Evolutionary conservation across 148 eudicot species (phyloP), one percentile per base, ranked within the genome.

Genomic region (Chenopodium formosanum): DNA sequence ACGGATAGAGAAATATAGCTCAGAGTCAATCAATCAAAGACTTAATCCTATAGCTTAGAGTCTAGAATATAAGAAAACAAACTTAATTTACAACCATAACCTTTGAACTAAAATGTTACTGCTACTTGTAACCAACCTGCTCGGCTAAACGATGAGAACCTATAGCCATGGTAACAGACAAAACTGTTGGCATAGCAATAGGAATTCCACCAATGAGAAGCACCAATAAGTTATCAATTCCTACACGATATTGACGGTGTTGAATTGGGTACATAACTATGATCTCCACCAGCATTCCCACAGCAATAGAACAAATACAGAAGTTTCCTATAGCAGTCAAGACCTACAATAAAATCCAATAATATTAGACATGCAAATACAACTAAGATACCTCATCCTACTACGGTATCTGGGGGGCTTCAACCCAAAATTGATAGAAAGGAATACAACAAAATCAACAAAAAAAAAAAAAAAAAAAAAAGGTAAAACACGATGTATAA

Each of bases 101-200:
- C 58, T 31, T n/a, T 4, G 20, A 40, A 4, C 17, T 19, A 25
- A 62, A 40, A 22, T 25, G 25, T 46, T 20, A 80, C 40, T 52
- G 72, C 2, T 16, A 14, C 12, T 48, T 44, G 20, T 74, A 53
- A 20, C 63, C 63, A 66, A 89, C 91, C 89, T 89, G 89, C 79
- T 89, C 83, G 31, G 91, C 70, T 74, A 89, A 80, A 37, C 89
- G 86, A 76, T 87, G 91, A 11, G 91, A 87, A 14, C 91, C 91
- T 62, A 89, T 89, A 16, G 91, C 91, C 89, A 89, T 87, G 37
- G 91, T 87, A 32, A 87, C 89, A 2, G 91, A 89, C 10, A 89
- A 77, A 60, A 89, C 91, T 25, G 91, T 89, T 1, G 91, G 89
- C 89, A 87, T 85, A 46, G 89, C 89, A 69, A 87, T 87, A 23